Conservation (phyloP, 2,329 filamentous ascomycete genomes). For the Leptosphaerulina australis region DNA sequence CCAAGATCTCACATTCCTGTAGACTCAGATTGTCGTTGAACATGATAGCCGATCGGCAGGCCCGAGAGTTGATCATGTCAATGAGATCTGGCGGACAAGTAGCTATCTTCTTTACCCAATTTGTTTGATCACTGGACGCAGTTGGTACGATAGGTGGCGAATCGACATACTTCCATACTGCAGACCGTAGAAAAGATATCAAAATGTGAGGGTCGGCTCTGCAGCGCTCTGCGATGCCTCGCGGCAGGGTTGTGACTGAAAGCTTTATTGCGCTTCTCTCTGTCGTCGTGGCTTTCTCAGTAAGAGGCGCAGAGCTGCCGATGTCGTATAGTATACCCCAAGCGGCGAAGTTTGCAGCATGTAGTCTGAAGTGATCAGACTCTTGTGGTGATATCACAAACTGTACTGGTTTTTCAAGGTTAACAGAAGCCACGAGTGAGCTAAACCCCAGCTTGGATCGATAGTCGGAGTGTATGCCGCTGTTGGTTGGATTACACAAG, state of each 20-base stretch:
- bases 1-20: conserved; percentile 64
- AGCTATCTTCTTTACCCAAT: conserved; percentile 68
- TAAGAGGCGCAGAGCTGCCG: neutral
- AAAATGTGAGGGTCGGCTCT: conserved; percentile 72
- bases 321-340: conserved; percentile 79
- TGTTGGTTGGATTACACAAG: conserved; percentile 51
- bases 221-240: conserved; percentile 77
- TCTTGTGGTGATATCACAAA: conserved; percentile 72
- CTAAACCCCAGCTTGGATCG: conserved; percentile 41
- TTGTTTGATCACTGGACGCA: conserved; percentile 7
- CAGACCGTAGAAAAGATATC: conserved; percentile 74
- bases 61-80: conserved; percentile 75
- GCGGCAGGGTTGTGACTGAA: conserved; percentile 67
- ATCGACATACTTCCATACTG: conserved; percentile 67
- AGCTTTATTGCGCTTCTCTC: conserved; percentile 42
- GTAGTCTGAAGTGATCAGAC: conserved; percentile 60
- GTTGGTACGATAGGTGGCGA: conserved; percentile 8
- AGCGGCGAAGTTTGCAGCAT: conserved; percentile 63
- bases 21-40: conserved; percentile 74
- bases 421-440: conserved; percentile 37
- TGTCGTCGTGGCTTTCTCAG: conserved; percentile 1
- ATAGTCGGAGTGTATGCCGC: conserved; percentile 18
- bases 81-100: conserved; percentile 76
- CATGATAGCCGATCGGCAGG: conserved; percentile 83
- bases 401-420: conserved; percentile 59